These are phyloP conservation scores for Backusella tarrabulga DNA, from an alignment of 192 early-diverging fungal genomes.

Conservation along the genomic window DNA sequence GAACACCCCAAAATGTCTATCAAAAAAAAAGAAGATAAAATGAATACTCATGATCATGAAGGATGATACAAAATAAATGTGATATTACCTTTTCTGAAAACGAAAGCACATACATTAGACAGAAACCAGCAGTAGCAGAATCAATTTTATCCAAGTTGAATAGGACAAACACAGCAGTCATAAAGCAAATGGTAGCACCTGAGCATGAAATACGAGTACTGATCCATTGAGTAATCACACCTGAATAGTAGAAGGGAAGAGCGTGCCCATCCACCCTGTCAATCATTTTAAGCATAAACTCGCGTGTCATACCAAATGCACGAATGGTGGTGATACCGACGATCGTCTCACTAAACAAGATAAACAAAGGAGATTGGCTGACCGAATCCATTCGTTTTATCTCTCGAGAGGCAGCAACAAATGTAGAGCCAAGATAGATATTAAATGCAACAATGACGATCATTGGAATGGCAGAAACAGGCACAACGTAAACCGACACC, in stretches of 20 bases:
- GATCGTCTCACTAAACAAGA: conserved; percentile 71
- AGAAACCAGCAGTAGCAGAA: conserved; percentile 81
- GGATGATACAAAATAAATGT: not conserved
- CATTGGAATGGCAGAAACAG: conserved; percentile 54
- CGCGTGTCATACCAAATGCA: conserved; percentile 68
- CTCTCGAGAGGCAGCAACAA: conserved; percentile 67
- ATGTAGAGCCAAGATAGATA: conserved; percentile 50
- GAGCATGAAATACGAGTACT: conserved; percentile 71
- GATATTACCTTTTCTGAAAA: conserved; percentile 40
- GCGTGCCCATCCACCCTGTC: conserved; percentile 53
- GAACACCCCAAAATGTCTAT: conserved; percentile 64
- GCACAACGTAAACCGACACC: conserved; percentile 58
- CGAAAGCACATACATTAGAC: conserved; percentile 74
- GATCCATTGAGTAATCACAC: conserved; percentile 84
- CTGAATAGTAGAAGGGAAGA: conserved; percentile 75
- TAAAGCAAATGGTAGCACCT: conserved; percentile 66
- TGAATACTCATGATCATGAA: not conserved
- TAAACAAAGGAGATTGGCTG: conserved; percentile 69
- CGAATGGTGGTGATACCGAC: conserved; percentile 77
- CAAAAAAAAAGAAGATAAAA: not conserved
- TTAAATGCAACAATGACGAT: conserved; percentile 39
- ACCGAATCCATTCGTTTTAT: conserved; percentile 83
- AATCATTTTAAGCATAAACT: conserved; percentile 59
- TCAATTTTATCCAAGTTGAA: conserved; percentile 49
- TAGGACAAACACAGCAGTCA: conserved; percentile 63